Conservation (phyloP, 805 yeast species). For the Torulaspora gathmanii region DNA sequence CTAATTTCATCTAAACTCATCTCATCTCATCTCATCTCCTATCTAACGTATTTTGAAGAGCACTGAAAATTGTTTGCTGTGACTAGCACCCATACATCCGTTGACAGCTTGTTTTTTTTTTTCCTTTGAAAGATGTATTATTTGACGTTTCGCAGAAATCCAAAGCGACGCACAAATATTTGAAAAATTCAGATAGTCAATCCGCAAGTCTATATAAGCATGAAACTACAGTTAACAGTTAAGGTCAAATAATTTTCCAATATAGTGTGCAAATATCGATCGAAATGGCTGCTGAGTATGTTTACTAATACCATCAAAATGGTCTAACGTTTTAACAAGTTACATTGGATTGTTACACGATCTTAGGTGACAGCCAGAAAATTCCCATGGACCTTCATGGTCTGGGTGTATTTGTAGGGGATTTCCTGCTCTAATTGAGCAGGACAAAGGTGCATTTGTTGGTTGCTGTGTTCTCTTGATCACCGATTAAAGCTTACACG, state of each 20-base stretch:
- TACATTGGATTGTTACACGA: conserved; percentile 20
- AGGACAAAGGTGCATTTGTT: conserved; percentile 31
- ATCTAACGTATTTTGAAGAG: too few relatives aligned
- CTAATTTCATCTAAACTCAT: not conserved
- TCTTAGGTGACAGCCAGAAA: not conserved
- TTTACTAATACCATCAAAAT: conserved; percentile 6
- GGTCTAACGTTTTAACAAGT: conserved; percentile 16
- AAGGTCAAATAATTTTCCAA: too few relatives aligned
- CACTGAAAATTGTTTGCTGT: not conserved
- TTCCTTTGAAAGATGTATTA: too few relatives aligned
- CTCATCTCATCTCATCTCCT: not conserved
- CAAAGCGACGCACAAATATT: too few relatives aligned
- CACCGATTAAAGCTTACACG: conserved; percentile 5
- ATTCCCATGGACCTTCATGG: not conserved
- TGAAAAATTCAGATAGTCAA: too few relatives aligned
- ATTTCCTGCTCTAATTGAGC: conserved; percentile 17
- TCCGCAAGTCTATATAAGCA: too few relatives aligned
- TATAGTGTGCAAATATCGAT: conserved; percentile 1
- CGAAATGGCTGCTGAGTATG: conserved; percentile 40
- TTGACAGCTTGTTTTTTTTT: too few relatives aligned
- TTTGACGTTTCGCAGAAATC: too few relatives aligned
- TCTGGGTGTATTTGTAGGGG: conserved; percentile 26
- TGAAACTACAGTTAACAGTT: too few relatives aligned
- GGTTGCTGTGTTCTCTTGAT: conserved; percentile 15
- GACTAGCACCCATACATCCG: not conserved